Percentiles rank a stretch among this genome's conserved stretches.
These are phyloP conservation scores for Phylloporus arenicola DNA, from an alignment of 768 basidiomycete species.

Conservation along the genomic window DNA sequence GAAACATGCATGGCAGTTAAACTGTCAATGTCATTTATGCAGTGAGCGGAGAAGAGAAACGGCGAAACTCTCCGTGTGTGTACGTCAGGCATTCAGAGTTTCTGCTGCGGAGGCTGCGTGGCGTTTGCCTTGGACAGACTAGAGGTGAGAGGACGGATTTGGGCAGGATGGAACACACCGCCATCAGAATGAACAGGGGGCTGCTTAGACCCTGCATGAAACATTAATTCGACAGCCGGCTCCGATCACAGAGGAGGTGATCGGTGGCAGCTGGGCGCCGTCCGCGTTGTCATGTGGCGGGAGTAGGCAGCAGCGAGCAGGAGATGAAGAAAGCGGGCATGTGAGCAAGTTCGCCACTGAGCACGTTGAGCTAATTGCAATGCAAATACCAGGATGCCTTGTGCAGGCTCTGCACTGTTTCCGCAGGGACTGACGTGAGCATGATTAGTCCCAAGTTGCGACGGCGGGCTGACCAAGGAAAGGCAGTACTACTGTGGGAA, in stretches of 20 bases:
- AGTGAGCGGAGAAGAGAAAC: not conserved
- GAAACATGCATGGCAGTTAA: not conserved
- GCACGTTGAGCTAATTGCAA: not conserved
- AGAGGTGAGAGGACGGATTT: not conserved
- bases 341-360: not conserved
- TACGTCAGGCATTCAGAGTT: not conserved
- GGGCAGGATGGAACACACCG: not conserved
- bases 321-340: conserved; percentile 1
- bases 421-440: conserved; percentile 20
- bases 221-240: conserved; percentile 4
- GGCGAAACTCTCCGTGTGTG: not conserved
- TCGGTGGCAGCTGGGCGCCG: conserved; percentile 23
- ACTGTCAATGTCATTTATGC: not conserved
- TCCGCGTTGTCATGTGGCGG: conserved; percentile 10
- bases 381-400: not conserved
- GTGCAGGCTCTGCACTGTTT: conserved; percentile 10
- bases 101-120: not conserved
- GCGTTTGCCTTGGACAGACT: not conserved
- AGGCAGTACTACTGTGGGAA: conserved; percentile 31
- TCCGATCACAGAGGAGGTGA: conserved; percentile 24
- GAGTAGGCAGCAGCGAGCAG: not conserved
- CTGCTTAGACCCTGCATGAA: conserved; percentile 1
- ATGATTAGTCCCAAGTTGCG: conserved; percentile 2
- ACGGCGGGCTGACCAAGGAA: conserved; percentile 17
- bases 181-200: not conserved